Percentiles rank a stretch among this genome's conserved stretches.
These are phyloP conservation scores for Termitomyces bulborhizus DNA, from an alignment of 768 basidiomycete genomes.

Conservation along the genomic window DNA sequence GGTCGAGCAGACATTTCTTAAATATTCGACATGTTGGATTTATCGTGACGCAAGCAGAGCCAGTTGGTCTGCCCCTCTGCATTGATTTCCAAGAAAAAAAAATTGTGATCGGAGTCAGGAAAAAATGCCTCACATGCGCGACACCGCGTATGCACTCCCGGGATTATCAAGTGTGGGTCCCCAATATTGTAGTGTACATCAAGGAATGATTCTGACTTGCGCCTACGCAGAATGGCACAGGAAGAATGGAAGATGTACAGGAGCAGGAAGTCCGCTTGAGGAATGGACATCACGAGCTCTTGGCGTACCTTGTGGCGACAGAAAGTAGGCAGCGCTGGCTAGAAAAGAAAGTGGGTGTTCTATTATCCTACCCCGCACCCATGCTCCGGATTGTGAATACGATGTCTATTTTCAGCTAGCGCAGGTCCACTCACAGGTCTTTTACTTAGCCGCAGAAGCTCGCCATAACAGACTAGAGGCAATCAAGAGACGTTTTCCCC, in stretches of 20 bases:
- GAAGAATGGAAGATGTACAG: neutral
- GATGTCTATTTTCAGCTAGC: conserved; percentile 5
- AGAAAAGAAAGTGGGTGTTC: conserved; percentile 4
- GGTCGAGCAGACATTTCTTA: neutral
- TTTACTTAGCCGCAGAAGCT: conserved; percentile 15
- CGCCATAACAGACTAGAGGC: conserved; percentile 10
- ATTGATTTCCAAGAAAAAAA: neutral
- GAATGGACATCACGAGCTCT: neutral
- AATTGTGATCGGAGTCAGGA: neutral
- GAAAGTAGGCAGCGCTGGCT: neutral
- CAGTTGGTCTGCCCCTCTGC: too few species aligned
- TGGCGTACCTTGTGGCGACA: neutral
- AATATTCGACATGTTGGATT: neutral
- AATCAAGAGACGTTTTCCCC: conserved; percentile 12
- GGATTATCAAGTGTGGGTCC: neutral
- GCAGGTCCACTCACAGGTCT: conserved; percentile 13
- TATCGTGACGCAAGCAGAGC: neutral
- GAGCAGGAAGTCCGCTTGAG: neutral
- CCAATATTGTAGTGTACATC: neutral
- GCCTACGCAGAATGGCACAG: neutral
- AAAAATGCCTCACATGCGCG: neutral
- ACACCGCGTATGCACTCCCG: neutral
- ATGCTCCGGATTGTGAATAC: neutral
- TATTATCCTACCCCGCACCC: too few species aligned
- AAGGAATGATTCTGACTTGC: neutral